Percentiles rank a stretch among this genome's conserved stretches.
Conservation (phyloP, 176 grass and related monocot species). For the Pontederia crassipes region DNA sequence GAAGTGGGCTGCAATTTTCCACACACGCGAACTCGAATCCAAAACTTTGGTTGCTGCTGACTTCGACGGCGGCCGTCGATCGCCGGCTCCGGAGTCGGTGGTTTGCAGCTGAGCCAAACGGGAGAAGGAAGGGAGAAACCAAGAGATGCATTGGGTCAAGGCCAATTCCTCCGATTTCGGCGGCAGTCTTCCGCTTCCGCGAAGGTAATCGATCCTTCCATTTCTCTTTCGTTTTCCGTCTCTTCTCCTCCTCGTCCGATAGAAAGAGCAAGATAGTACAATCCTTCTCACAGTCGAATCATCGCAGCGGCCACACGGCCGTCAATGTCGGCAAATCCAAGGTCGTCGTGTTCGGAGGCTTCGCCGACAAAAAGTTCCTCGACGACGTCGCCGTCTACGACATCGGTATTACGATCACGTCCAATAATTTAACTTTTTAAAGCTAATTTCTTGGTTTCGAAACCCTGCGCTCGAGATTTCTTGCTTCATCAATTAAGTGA, state of each 20-base stretch:
- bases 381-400: slow-evolving; percentile 70
- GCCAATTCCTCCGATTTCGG: slow-evolving; percentile 76
- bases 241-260: not conserved
- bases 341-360: slow-evolving; percentile 82
- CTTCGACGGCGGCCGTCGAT: no score
- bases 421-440: no score
- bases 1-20: no score
- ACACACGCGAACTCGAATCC: no score
- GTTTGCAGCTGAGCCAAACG: no score
- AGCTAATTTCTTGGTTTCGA: no score
- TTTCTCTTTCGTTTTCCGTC: not conserved
- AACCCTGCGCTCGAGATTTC: not conserved
- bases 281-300: not conserved
- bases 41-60: no score
- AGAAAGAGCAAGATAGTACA: not conserved
- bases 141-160: slow-evolving; percentile 67
- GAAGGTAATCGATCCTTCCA: slow-evolving; percentile 44
- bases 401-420: slow-evolving; percentile 63
- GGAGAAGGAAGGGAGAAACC: not conserved
- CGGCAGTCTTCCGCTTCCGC: slow-evolving; percentile 43
- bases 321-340: slow-evolving; percentile 60
- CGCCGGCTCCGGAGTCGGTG: no score
- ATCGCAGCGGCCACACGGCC: slow-evolving; percentile 65
- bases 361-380: slow-evolving; percentile 77
- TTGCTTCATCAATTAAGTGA: not conserved